Conservation (phyloP, 345 rosid species). For the Populus euphratica region DNA sequence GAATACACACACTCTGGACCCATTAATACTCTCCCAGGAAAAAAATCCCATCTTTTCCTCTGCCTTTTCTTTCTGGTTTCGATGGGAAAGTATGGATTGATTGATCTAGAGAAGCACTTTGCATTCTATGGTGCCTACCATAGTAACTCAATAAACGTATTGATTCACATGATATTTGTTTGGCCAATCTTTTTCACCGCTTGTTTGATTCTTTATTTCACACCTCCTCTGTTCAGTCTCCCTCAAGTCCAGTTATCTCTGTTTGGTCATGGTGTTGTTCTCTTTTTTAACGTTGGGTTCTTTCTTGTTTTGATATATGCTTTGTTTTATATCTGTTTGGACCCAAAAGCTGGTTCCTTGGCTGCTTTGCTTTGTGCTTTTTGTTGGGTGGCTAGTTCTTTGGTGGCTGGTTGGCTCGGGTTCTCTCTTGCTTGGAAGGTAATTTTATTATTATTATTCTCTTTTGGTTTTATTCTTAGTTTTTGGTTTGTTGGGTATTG, state of each 20-base stretch:
- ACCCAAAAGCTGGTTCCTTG: slow-evolving; percentile 54
- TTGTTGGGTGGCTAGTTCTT: slow-evolving; percentile 47
- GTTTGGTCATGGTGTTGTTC: slow-evolving; percentile 24
- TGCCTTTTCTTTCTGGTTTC: neutral
- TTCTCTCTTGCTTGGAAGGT: slow-evolving; percentile 62
- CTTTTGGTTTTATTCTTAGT: neutral
- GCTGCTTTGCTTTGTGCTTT: slow-evolving; percentile 49
- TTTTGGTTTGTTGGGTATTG: neutral
- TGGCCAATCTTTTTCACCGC: slow-evolving; percentile 66
- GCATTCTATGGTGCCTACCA: slow-evolving; percentile 96
- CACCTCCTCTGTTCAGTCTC: slow-evolving; percentile 44
- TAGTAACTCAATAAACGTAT: slow-evolving; percentile 59
- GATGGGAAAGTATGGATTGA: slow-evolving; percentile 41
- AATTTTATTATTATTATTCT: neutral
- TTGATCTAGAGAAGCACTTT: slow-evolving; percentile 77
- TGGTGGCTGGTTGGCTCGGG: slow-evolving; percentile 41
- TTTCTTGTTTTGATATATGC: slow-evolving; percentile 42
- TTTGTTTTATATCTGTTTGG: slow-evolving; percentile 43
- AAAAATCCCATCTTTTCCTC: neutral
- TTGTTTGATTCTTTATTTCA: slow-evolving; percentile 44
- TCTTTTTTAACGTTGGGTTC: slow-evolving; percentile 52
- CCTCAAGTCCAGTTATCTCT: slow-evolving; percentile 31
- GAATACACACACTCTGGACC: neutral
- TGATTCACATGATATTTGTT: slow-evolving; percentile 50
- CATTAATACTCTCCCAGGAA: neutral